A percentile compares a stretch with the other conserved stretches of the same genome.
These are phyloP conservation scores for Aspergillus funiculosus DNA, from an alignment of 495 filamentous ascomycete genomes.

Conservation along the genomic window DNA sequence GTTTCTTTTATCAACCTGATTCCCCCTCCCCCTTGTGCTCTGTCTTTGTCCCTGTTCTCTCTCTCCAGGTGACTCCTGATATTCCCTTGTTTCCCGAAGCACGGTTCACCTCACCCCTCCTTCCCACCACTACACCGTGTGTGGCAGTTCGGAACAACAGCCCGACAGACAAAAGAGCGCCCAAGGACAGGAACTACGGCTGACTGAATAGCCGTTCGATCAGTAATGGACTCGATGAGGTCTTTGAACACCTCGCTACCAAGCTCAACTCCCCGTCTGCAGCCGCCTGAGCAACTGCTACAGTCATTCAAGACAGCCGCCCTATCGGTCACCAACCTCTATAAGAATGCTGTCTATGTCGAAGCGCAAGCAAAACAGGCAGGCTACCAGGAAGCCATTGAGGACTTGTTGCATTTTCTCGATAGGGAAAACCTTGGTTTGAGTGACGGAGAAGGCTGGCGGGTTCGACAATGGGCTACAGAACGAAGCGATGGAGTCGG, in stretches of 20 bases:
- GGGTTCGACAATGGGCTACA: constrained; percentile 76
- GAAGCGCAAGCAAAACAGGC: constrained; percentile 65
- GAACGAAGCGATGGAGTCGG: constrained; percentile 64
- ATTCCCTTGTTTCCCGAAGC: constrained; percentile 11
- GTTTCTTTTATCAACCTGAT: background rate
- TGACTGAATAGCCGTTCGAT: constrained; percentile 10
- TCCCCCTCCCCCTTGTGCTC: background rate
- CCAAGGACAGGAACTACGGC: constrained; percentile 11
- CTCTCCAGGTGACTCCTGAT: background rate
- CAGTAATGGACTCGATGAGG: constrained; percentile 67
- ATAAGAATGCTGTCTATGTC: constrained; percentile 78
- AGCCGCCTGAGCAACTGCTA: constrained; percentile 73
- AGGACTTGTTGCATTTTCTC: constrained; percentile 79
- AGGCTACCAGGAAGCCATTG: constrained; percentile 91
- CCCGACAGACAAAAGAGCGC: constrained; percentile 1
- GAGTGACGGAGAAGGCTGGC: constrained; percentile 73
- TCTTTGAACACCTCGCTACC: constrained; percentile 65
- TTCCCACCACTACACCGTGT: too few relatives aligned
- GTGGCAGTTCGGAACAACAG: background rate
- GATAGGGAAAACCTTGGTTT: constrained; percentile 74
- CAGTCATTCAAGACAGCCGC: constrained; percentile 89
- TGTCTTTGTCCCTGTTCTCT: background rate
- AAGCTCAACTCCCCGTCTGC: constrained; percentile 45
- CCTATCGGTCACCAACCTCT: constrained; percentile 90
- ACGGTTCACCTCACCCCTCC: constrained; percentile 20